Evolutionary conservation across 2,329 filamentous ascomycete species (phyloP).

Genomic region (Periglandula ipomoeae): DNA sequence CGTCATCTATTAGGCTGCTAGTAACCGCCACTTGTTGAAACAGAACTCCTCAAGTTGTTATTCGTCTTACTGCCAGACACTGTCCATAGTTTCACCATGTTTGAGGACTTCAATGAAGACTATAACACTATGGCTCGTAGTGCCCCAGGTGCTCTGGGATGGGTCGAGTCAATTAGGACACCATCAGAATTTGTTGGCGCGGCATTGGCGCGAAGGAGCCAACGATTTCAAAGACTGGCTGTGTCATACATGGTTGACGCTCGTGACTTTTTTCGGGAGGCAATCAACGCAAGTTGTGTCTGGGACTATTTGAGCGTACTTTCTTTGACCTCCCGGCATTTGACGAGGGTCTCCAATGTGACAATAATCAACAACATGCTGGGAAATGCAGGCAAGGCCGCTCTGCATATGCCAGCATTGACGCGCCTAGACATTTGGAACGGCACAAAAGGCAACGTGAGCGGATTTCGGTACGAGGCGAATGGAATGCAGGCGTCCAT

Average conservation of each 20-base stretch:
- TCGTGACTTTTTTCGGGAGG: background rate
- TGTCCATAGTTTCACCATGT: background rate
- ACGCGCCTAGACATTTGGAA: background rate
- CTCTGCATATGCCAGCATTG: background rate
- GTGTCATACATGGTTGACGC: background rate
- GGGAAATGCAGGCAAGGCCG: background rate
- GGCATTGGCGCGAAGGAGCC: background rate
- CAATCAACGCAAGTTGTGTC: background rate
- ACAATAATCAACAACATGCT: background rate
- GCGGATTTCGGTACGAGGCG: background rate
- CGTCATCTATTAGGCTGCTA: background rate
- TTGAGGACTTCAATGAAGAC: slow-evolving; percentile 1
- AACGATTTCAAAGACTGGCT: background rate
- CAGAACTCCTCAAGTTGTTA: background rate
- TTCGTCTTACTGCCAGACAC: background rate
- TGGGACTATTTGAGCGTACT: background rate
- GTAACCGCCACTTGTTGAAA: background rate
- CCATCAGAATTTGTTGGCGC: background rate
- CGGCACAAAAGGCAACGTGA: background rate
- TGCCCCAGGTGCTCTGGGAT: background rate
- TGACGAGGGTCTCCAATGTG: background rate
- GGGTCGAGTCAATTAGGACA: background rate
- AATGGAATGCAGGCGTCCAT: background rate
- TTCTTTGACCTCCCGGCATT: background rate
- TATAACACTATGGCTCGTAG: background rate